These are phyloP conservation scores for Penicillium sumatraense DNA, from an alignment of 2,329 filamentous ascomycete species.

Conservation along the genomic window DNA sequence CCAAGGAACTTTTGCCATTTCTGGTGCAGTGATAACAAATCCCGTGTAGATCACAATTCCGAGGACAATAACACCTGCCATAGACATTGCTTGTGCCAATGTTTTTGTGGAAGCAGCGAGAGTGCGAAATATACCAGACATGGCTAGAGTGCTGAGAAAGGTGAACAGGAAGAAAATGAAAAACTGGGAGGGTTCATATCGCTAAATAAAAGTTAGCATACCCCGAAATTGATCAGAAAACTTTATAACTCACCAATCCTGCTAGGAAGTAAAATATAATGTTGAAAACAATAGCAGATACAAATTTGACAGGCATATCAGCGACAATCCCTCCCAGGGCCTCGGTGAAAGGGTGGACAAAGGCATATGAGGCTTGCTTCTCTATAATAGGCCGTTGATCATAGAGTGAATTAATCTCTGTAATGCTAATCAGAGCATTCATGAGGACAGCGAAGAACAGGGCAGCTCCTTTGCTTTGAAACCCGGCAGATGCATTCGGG, in stretches of 20 bases:
- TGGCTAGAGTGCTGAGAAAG: conserved; percentile 61
- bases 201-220: conserved; percentile 28
- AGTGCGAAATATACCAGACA: conserved; percentile 64
- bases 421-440: conserved; percentile 67
- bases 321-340: conserved; percentile 82
- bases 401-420: conserved; percentile 83
- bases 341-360: conserved; percentile 89
- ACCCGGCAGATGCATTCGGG: conserved; percentile 66
- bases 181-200: conserved; percentile 52
- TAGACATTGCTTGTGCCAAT: conserved; percentile 66
- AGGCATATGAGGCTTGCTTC: conserved; percentile 84
- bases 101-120: conserved; percentile 64
- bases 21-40: conserved; percentile 63
- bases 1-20: conserved; percentile 61
- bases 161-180: conserved; percentile 69
- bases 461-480: conserved; percentile 77
- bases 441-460: conserved; percentile 81
- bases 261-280: conserved; percentile 84
- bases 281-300: conserved; percentile 77
- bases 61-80: conserved; percentile 58
- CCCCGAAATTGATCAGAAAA: neutral
- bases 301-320: conserved; percentile 82
- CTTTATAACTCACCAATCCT: conserved; percentile 58
- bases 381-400: conserved; percentile 90
- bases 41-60: conserved; percentile 70